Evolutionary conservation across 2,329 filamentous ascomycete species (phyloP).

Genomic region (Pseudodiploospora longispora): DNA sequence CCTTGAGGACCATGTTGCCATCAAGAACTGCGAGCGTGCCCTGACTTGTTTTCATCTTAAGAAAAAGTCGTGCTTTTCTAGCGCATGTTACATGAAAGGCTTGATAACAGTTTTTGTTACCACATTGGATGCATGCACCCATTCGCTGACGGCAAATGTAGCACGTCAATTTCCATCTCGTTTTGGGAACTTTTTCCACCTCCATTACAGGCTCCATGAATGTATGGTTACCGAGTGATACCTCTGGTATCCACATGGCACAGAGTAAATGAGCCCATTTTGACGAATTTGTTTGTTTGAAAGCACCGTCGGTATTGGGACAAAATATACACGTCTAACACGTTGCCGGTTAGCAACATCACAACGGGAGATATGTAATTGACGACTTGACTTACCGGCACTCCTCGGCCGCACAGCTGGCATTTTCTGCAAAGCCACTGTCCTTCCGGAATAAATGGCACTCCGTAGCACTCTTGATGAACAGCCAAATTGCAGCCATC

Average conservation of each 20-base stretch:
- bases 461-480: constrained; percentile 97
- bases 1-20: constrained; percentile 78
- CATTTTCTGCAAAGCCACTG: constrained; percentile 98
- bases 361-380: background rate
- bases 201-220: constrained; percentile 99
- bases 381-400: constrained; percentile 52
- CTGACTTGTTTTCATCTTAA: constrained; percentile 94
- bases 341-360: constrained; percentile 11
- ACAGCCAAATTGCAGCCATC: constrained; percentile 96
- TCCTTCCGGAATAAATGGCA: constrained; percentile 96
- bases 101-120: constrained; percentile 93
- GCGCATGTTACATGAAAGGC: constrained; percentile 98
- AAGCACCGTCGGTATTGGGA: constrained; percentile 92
- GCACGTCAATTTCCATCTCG: constrained; percentile 85
- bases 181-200: constrained; percentile 93
- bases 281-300: constrained; percentile 94
- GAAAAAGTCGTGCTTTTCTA: constrained; percentile 73
- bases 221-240: constrained; percentile 88
- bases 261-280: constrained; percentile 97
- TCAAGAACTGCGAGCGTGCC: constrained; percentile 68
- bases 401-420: constrained; percentile 85
- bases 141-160: constrained; percentile 97
- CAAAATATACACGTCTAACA: constrained; percentile 88
- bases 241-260: constrained; percentile 97
- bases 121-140: constrained; percentile 97